phyloP scores from a whole-genome alignment of 306 rosid genomes.

The Begonia peltatifolia region DNA sequence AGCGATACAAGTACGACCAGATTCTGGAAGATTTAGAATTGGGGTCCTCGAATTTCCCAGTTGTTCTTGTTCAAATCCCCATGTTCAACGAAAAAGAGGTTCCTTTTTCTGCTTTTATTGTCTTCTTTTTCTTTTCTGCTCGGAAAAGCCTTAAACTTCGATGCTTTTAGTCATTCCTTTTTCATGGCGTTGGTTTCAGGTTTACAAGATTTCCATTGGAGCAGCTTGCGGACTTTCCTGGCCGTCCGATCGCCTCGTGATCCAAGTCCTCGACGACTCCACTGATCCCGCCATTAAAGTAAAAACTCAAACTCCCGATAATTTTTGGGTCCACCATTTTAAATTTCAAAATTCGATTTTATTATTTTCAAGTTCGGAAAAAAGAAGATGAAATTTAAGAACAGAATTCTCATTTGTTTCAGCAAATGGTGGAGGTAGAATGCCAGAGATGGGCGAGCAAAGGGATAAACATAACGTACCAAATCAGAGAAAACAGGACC shows the following conservation, averaged over 20 bases:
- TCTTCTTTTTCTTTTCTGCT: background rate
- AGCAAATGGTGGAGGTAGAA: slow-evolving; percentile 95
- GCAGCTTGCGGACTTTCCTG: slow-evolving; percentile 96
- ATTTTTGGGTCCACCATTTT: background rate
- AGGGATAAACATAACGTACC: slow-evolving; percentile 72
- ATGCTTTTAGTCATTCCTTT: background rate
- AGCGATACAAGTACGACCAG: slow-evolving; percentile 49
- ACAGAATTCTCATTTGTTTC: slow-evolving; percentile 1
- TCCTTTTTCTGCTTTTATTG: background rate
- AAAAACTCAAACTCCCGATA: background rate
- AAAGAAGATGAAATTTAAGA: too few relatives aligned
- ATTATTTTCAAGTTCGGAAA: too few relatives aligned
- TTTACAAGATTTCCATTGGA: slow-evolving; percentile 92
- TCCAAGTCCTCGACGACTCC: slow-evolving; percentile 94
- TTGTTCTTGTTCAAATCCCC: slow-evolving; percentile 90
- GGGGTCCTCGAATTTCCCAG: slow-evolving; percentile 71
- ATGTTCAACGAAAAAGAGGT: slow-evolving; percentile 98
- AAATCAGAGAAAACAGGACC: slow-evolving; percentile 67
- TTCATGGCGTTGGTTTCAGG: slow-evolving; percentile 30
- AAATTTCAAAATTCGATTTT: too few relatives aligned
- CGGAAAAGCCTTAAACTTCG: background rate
- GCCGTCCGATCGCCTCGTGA: slow-evolving; percentile 95
- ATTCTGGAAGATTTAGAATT: slow-evolving; percentile 65
- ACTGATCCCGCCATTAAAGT: slow-evolving; percentile 89
- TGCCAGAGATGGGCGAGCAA: slow-evolving; percentile 96